Evolutionary conservation across 2,329 filamentous ascomycete genomes (phyloP).

Genomic region (Coniosporium tulheliwenetii): DNA sequence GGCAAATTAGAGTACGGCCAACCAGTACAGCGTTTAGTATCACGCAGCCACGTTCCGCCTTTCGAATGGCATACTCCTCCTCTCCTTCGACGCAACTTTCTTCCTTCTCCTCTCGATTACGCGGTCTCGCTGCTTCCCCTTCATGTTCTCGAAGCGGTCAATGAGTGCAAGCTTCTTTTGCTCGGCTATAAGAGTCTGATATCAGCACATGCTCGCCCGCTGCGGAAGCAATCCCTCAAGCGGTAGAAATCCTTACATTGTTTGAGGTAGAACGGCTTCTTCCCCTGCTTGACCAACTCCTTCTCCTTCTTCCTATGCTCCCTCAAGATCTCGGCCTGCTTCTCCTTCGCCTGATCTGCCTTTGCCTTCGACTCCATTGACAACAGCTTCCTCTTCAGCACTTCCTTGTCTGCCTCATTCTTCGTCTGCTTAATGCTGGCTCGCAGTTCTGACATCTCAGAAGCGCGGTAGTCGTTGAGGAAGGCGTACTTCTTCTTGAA

Average conservation of each 20-base stretch:
- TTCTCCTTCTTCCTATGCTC: conserved; percentile 74
- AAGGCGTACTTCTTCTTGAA: conserved; percentile 69
- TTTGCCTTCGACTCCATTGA: conserved; percentile 68
- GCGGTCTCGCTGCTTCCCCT: conserved; percentile 68
- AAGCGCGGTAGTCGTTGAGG: conserved; percentile 67
- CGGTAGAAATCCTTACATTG: conserved; percentile 28
- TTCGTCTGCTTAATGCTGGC: conserved; percentile 51
- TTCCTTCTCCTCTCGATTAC: conserved; percentile 77
- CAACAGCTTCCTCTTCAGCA: conserved; percentile 55
- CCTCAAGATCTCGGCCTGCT: conserved; percentile 51
- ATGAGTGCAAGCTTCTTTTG: conserved; percentile 73
- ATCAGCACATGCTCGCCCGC: too few species aligned
- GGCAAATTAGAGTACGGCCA: too few species aligned
- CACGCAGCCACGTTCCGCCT: conserved; percentile 13
- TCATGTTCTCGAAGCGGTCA: conserved; percentile 70
- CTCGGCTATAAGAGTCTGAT: conserved; percentile 37
- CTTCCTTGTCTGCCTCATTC: conserved; percentile 48
- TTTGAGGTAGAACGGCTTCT: conserved; percentile 89
- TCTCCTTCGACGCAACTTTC: conserved; percentile 77
- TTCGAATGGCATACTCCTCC: conserved; percentile 39
- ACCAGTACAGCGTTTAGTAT: neutral
- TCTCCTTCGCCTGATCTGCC: conserved; percentile 52
- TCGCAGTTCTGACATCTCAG: conserved; percentile 66
- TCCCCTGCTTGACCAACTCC: conserved; percentile 71
- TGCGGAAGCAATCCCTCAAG: too few species aligned